Base-by-base conservation (phyloP, 2,329 filamentous ascomycete genomes). In the Chaetomium strumarium region DNA sequence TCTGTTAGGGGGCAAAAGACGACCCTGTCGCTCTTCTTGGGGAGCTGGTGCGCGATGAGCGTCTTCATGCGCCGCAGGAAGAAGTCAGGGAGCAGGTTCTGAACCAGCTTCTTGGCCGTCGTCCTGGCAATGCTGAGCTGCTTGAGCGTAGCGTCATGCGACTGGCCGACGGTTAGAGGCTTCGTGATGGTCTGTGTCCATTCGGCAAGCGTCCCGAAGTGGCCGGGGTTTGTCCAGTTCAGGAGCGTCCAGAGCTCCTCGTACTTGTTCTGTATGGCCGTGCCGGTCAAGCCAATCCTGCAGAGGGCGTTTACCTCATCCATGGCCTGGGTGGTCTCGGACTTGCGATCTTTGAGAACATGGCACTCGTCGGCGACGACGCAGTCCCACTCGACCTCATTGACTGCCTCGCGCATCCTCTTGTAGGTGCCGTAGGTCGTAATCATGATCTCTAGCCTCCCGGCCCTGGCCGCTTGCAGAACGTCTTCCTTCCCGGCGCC, bases 261-360 rank as follows among this genome's bases (percentile, higher is more conserved):
- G 66, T 99, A 99, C 60, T 89, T 93, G 68, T 99, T 99, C 66
- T 99, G 93, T 41, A 99, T 96, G 0, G 92, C 92, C 0, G 93
- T 99, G 2, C 93, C 93, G 0, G 91, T 97, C 9, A 99, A 75
- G 0, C 93, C 93, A 55, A 99, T 91, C 33, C 93, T 82, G 64
- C 93, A 97, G 2, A 97, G 78, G 0, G 91, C 84, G 62, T 99
- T 99, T 60, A 97, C 76, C 56, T 91, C 82, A 62, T 90, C 88
- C 86, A 99, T 92, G 0, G 90, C 85, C 63, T 87, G 82, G 0
- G 92, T 93, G 8, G 86, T 87, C 56, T 86, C 86, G 0, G 91
- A 85, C 40, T 73, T 77, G 45, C 80, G 77, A 60, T 92, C 90
- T 70, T 97, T 99, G 65, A 97, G 81, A 36, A 78, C 76, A 64